Base-by-base conservation (phyloP, 306 rosid species). In the Casuarina equisetifolia region DNA sequence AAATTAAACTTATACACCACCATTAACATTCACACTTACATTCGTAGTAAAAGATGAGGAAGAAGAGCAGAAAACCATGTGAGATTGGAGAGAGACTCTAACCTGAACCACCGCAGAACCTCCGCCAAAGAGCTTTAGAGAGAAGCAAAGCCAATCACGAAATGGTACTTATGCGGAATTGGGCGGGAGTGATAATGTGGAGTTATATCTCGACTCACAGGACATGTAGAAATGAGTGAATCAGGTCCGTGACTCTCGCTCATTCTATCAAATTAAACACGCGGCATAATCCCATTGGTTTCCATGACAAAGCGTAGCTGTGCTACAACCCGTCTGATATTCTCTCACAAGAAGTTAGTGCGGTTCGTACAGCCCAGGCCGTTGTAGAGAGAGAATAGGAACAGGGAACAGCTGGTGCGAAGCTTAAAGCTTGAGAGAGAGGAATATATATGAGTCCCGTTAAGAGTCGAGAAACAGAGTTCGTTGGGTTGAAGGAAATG, bases 381-480 rank as follows among this genome's bases (percentile, higher is more conserved):
- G 42, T 57, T 57, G 17, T 68, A 6, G 1, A 0, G 19, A 52
- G 63, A 71, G 82, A 38, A 25, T 25, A 25, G 32, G 32, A 78
- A 17, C 2, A 20, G 55, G 8, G 62, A 7, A 20, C 9, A 19
- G 62, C 7, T n/a, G 10, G 9, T 2, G 9, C 7, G 9, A 8
- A 39, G 13, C 39, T 58, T 25, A 20, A 54, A 19, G 25, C 3
- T n/a, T 3, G 17, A 35, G 58, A 64, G 68, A 55, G 46, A 46
- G 45, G 45, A 32, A 61, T 66, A 75, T 72, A 64, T 75, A 75
- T 48, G 48, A 5, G 35, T 2, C 10, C 19, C 7, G 43, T 59
- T 54, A 58, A 78, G 72, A 52, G 83, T 67, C 46, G 42, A 74
- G 67, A 66, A 35, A 42, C 51, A 48, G 50, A 55, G 32, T 50